Conservation (phyloP, 345 rosid species). For the Ceriops decandra region DNA sequence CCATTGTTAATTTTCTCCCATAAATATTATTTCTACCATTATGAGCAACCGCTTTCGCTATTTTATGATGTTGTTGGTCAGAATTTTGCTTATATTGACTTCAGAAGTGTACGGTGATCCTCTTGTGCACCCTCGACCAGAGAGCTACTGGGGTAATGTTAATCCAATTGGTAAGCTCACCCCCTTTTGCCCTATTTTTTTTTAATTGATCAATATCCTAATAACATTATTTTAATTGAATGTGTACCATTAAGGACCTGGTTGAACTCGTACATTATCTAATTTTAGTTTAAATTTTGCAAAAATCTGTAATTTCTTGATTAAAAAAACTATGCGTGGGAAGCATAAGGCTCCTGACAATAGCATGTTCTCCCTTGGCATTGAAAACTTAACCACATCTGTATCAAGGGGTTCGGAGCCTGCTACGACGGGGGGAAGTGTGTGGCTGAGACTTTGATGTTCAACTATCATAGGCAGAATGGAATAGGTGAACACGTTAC, state of each 20-base stretch:
- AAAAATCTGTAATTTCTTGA: too few relatives aligned
- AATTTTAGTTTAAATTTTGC: neutral
- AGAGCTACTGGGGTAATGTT: slow-evolving; percentile 97
- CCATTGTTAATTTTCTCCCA: slow-evolving; percentile 47
- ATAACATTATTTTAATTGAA: neutral
- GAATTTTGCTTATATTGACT: slow-evolving; percentile 92
- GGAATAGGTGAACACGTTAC: slow-evolving; percentile 54
- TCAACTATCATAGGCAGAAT: slow-evolving; percentile 95
- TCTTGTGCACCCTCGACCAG: slow-evolving; percentile 85
- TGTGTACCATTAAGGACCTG: too few relatives aligned
- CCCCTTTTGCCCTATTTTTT: neutral
- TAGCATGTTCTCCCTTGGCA: neutral
- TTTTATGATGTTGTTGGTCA: slow-evolving; percentile 25
- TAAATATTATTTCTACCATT: neutral
- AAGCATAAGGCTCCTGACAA: too few relatives aligned
- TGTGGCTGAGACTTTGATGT: slow-evolving; percentile 96
- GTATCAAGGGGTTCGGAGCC: slow-evolving; percentile 72
- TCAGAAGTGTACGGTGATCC: slow-evolving; percentile 98
- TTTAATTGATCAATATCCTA: neutral
- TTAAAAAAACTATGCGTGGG: too few relatives aligned
- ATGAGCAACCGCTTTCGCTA: slow-evolving; percentile 1
- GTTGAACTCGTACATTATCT: too few relatives aligned
- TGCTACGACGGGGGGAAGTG: slow-evolving; percentile 98
- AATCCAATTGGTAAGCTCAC: slow-evolving; percentile 74
- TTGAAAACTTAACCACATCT: slow-evolving; percentile 5